phyloP scores from a whole-genome alignment of 192 early-diverging fungal species.

The Piromyces finnis region DNA sequence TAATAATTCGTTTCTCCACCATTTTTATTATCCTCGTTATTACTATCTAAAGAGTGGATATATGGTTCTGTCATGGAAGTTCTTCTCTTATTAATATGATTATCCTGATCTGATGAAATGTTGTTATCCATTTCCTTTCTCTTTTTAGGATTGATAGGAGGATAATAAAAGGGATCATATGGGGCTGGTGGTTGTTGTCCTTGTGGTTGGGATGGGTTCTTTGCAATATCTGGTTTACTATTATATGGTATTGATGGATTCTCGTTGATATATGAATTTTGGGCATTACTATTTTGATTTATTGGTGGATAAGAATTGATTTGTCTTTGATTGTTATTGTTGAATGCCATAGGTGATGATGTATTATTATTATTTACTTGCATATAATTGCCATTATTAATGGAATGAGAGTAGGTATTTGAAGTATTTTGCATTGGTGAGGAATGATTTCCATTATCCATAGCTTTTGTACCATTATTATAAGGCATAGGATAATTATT shows the following conservation, averaged over 20 bases:
- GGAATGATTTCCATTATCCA: not conserved
- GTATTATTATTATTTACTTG: not conserved
- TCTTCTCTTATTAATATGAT: not conserved
- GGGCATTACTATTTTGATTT: too few species aligned
- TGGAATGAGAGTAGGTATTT: too few species aligned
- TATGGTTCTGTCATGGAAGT: not conserved
- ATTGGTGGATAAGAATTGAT: too few species aligned
- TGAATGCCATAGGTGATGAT: too few species aligned
- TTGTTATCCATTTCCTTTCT: not conserved
- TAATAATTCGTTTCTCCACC: not conserved
- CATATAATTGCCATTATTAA: not conserved
- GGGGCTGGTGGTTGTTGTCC: not conserved
- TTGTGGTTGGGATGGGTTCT: too few species aligned
- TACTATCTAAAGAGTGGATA: too few species aligned
- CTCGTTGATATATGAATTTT: too few species aligned
- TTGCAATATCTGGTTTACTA: too few species aligned
- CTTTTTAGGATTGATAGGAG: not conserved
- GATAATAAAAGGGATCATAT: not conserved
- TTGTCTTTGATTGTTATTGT: too few species aligned
- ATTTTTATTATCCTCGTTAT: not conserved
- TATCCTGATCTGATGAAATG: not conserved
- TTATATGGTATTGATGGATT: too few species aligned
- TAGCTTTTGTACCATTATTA: not conserved
- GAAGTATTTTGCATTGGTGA: not conserved
- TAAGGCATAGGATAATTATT: not conserved